A percentile compares a stretch with the other conserved stretches of the same genome.
Evolutionary conservation across 2,329 filamentous ascomycete species (phyloP).

Genomic region (Xylogone sp.): DNA sequence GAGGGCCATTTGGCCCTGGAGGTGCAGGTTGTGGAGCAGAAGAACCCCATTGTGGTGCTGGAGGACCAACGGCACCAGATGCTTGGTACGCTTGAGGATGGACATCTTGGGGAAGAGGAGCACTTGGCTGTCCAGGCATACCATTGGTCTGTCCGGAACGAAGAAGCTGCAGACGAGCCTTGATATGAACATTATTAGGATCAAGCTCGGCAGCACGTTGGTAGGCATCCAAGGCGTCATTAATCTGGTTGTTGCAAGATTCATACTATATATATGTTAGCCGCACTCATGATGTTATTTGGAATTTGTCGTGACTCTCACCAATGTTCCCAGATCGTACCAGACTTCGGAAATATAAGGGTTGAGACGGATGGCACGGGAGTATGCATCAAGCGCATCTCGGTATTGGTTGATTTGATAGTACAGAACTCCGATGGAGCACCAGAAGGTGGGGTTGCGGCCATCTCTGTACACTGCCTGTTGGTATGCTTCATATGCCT

Average conservation of each 20-base stretch:
- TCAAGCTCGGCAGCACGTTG: slow-evolving; percentile 92
- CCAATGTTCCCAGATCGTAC: slow-evolving; percentile 95
- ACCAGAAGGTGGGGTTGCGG: slow-evolving; percentile 98
- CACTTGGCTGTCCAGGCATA: slow-evolving; percentile 65
- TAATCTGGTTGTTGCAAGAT: slow-evolving; percentile 98
- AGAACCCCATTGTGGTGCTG: slow-evolving; percentile 85
- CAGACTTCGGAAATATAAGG: slow-evolving; percentile 98
- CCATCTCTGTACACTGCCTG: slow-evolving; percentile 98
- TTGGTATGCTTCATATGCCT: slow-evolving; percentile 97
- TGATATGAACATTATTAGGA: slow-evolving; percentile 91
- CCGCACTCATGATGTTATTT: slow-evolving; percentile 4
- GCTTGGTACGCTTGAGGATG: slow-evolving; percentile 92
- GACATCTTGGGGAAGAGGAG: slow-evolving; percentile 91
- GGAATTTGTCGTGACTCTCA: slow-evolving; percentile 45
- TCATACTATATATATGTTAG: slow-evolving; percentile 65
- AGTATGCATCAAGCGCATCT: slow-evolving; percentile 96
- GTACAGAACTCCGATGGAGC: slow-evolving; percentile 96
- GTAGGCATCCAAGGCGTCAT: slow-evolving; percentile 93
- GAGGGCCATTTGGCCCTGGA: slow-evolving; percentile 32
- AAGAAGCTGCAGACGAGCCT: slow-evolving; percentile 84
- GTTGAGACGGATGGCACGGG: slow-evolving; percentile 90
- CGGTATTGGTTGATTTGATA: slow-evolving; percentile 99
- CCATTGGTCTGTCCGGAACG: slow-evolving; percentile 75
- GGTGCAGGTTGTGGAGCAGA: slow-evolving; percentile 65
- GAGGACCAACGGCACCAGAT: slow-evolving; percentile 75